These are phyloP conservation scores for Lachancea dasiensis DNA, from an alignment of 805 yeast species.

Conservation along the genomic window DNA sequence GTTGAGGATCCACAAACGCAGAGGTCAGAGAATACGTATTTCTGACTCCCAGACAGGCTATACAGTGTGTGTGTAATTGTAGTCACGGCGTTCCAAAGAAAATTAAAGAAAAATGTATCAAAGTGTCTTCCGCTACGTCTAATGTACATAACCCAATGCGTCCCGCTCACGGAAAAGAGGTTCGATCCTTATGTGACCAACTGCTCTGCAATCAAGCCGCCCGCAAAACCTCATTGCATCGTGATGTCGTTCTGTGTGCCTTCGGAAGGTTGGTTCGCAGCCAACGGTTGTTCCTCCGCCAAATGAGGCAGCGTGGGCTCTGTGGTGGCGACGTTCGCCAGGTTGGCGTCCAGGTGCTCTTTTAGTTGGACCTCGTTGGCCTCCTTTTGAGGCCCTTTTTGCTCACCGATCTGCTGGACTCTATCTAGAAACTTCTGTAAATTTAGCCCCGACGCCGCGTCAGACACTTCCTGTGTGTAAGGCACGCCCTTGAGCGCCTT, in stretches of 20 bases:
- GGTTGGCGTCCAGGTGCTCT: slow-evolving; percentile 22
- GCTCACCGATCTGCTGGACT: slow-evolving; percentile 54
- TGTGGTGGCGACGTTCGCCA: slow-evolving; percentile 27
- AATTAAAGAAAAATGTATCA: too few species aligned
- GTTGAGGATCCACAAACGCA: too few species aligned
- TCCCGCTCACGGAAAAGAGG: too few species aligned
- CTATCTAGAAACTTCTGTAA: slow-evolving; percentile 57
- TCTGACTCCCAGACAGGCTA: too few species aligned
- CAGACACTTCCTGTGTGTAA: slow-evolving; percentile 81
- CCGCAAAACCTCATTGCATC: slow-evolving; percentile 11
- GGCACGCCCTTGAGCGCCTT: slow-evolving; percentile 72
- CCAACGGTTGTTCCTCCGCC: slow-evolving; percentile 16
- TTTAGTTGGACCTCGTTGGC: slow-evolving; percentile 37
- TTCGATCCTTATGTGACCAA: too few species aligned
- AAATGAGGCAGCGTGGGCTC: slow-evolving; percentile 32
- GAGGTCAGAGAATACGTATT: too few species aligned
- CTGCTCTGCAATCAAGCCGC: slow-evolving; percentile 1
- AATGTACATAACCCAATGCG: slow-evolving; percentile 2
- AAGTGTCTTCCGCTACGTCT: neutral
- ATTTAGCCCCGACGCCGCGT: slow-evolving; percentile 83
- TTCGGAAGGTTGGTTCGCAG: slow-evolving; percentile 18
- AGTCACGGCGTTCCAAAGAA: too few species aligned
- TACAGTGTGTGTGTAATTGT: too few species aligned
- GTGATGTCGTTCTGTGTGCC: too few species aligned
- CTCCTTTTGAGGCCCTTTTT: slow-evolving; percentile 43